A percentile compares a stretch with the other conserved stretches of the same genome.
Conservation (phyloP, 1,284 basidiomycete species). For the Exobasidium cylindrosporum region DNA sequence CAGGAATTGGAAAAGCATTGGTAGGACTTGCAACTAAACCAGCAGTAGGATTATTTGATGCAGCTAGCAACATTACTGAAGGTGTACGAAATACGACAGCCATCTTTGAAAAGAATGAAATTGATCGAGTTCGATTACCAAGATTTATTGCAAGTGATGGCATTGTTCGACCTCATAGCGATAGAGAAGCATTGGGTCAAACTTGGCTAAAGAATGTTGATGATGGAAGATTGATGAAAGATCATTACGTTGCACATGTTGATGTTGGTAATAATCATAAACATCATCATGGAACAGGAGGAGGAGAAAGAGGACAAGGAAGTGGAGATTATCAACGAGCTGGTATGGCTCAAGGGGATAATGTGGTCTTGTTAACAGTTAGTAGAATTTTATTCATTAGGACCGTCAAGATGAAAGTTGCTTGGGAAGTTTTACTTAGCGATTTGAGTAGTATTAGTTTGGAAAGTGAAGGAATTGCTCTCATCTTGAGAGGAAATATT, state of each 20-base stretch:
- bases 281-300: background rate
- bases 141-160: slow-evolving; percentile 68
- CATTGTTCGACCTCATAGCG: slow-evolving; percentile 63
- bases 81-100: slow-evolving; percentile 93
- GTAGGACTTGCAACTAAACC: slow-evolving; percentile 95
- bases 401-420: slow-evolving; percentile 76
- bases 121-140: slow-evolving; percentile 85
- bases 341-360: slow-evolving; percentile 18
- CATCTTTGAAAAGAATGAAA: slow-evolving; percentile 87
- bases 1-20: slow-evolving; percentile 92
- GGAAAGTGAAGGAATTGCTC: slow-evolving; percentile 56
- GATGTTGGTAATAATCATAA: slow-evolving; percentile 56
- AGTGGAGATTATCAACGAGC: background rate
- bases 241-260: slow-evolving; percentile 81
- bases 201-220: slow-evolving; percentile 92
- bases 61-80: slow-evolving; percentile 93
- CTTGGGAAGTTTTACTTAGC: slow-evolving; percentile 87
- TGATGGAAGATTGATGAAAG: slow-evolving; percentile 76
- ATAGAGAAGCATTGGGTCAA: slow-evolving; percentile 87
- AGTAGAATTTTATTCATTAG: slow-evolving; percentile 69
- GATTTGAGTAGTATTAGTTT: slow-evolving; percentile 78
- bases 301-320: background rate
- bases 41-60: slow-evolving; percentile 91
- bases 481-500: slow-evolving; percentile 64
- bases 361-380: slow-evolving; percentile 49